Evolutionary conservation across 768 basidiomycete species (phyloP).

Genomic region (Pulveroboletus sp.): DNA sequence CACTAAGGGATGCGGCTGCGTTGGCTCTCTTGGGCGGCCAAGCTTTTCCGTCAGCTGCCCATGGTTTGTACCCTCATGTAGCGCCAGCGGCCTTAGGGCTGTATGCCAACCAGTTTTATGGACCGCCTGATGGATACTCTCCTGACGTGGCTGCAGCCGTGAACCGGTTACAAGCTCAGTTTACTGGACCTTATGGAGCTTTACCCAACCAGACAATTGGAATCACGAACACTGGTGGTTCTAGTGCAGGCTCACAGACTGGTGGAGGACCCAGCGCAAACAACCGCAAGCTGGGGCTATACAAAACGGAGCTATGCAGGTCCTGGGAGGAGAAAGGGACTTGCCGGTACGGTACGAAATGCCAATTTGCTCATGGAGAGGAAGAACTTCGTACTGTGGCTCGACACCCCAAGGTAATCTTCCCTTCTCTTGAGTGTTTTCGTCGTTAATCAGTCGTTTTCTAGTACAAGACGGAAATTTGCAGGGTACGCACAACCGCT

Average conservation of each 20-base stretch:
- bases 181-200: slow-evolving; percentile 52
- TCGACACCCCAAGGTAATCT: slow-evolving; percentile 81
- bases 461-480: slow-evolving; percentile 93
- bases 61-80: slow-evolving; percentile 51
- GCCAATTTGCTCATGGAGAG: slow-evolving; percentile 92
- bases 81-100: slow-evolving; percentile 52
- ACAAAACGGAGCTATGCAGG: slow-evolving; percentile 87
- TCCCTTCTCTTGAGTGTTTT: background rate
- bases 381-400: slow-evolving; percentile 82
- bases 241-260: slow-evolving; percentile 24
- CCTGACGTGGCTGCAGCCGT: slow-evolving; percentile 58
- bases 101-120: slow-evolving; percentile 72
- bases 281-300: slow-evolving; percentile 85
- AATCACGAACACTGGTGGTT: slow-evolving; percentile 41
- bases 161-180: slow-evolving; percentile 57
- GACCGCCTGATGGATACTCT: slow-evolving; percentile 54
- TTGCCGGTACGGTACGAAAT: slow-evolving; percentile 84
- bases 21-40: slow-evolving; percentile 60
- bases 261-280: slow-evolving; percentile 81
- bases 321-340: slow-evolving; percentile 92
- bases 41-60: slow-evolving; percentile 47
- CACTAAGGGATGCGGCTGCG: slow-evolving; percentile 68
- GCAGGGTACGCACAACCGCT: slow-evolving; percentile 55
- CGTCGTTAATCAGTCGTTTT: slow-evolving; percentile 16
- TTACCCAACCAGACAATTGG: slow-evolving; percentile 43